Base-by-base conservation (phyloP, 106 monocot species). In the Allium cepa region DNA sequence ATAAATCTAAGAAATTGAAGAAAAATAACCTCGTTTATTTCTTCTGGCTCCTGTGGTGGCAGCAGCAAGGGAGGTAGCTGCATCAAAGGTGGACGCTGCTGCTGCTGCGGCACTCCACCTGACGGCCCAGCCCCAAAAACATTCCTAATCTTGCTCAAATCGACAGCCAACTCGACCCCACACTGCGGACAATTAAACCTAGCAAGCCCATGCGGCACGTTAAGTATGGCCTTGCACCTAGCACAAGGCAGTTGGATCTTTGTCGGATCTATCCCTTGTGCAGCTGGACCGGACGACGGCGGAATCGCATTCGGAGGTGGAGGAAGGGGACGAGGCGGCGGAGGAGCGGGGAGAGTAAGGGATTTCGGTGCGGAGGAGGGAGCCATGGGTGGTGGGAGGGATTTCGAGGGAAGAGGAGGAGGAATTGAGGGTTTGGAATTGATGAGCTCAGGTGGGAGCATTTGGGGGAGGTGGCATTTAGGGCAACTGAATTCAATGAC, bases 181-280 rank as follows among this genome's bases (percentile, higher is more conserved):
- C 99, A 99, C 81, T 99, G 99, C 9, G 99, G 99, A 69, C 99
- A 99, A 55, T 76, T 75, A 74, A 99, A 99, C 36, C 92, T 76
- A 28, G 89, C 45, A 26, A 99, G 84, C 55, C 99, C 99, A 45
- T 90, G 90, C 4, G 99, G 99, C 11, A 99, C 99, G 57, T 99
- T 99, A 47, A 99, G 93, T 7, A 99, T 80, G 28, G 92, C 92
- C 78, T 85, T 89, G 85, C 99, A 99, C 8, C 82, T 67, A 52
- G 92, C 92, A 72, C 99, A 99, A 26, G 99, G 99, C n/a, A 99
- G 84, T 80, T 99, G 99, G 84, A 99, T 84, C 81, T 99, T 99
- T 26, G 90, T 85, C 58, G 92, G 99, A 80, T 99, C 99, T 60
- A 99, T 85, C 52, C 99, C 99, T 77, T 90, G 88, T 2, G 95